Evolutionary conservation across 2,329 filamentous ascomycete genomes (phyloP).

Genomic region (Amylocarpus encephaloides): DNA sequence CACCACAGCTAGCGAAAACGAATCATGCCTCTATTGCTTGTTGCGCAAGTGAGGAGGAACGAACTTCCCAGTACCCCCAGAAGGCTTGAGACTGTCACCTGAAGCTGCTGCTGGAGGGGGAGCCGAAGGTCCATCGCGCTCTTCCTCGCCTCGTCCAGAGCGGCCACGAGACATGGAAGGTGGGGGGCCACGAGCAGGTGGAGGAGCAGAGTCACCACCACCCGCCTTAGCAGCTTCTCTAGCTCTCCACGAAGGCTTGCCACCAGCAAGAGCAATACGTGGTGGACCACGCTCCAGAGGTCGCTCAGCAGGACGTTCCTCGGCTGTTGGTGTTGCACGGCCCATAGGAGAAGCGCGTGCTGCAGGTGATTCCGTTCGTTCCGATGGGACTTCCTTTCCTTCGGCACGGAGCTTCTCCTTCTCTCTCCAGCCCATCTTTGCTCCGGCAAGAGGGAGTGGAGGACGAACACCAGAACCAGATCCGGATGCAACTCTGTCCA

Average conservation of each 20-base stretch:
- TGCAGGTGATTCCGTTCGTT: slow-evolving; percentile 24
- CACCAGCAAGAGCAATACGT: slow-evolving; percentile 47
- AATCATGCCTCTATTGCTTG: slow-evolving; percentile 13
- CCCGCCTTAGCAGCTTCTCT: slow-evolving; percentile 45
- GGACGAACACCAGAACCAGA: slow-evolving; percentile 44
- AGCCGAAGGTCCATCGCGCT: slow-evolving; percentile 35
- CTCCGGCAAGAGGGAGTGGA: slow-evolving; percentile 53
- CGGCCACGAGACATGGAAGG: slow-evolving; percentile 39
- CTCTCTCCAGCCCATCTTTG: slow-evolving; percentile 66
- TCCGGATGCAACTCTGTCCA: slow-evolving; percentile 44
- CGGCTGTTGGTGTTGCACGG: slow-evolving; percentile 32
- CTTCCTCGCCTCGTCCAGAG: slow-evolving; percentile 39
- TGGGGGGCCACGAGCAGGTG: slow-evolving; percentile 23
- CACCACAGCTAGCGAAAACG: not conserved
- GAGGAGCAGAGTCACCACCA: slow-evolving; percentile 20
- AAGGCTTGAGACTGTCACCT: slow-evolving; percentile 44
- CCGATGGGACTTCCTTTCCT: slow-evolving; percentile 27
- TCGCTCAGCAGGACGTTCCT: slow-evolving; percentile 38
- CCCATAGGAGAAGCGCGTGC: slow-evolving; percentile 24
- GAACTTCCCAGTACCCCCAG: slow-evolving; percentile 52
- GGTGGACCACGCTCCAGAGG: slow-evolving; percentile 42
- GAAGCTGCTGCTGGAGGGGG: slow-evolving; percentile 28
- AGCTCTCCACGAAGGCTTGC: slow-evolving; percentile 52
- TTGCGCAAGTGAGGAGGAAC: slow-evolving; percentile 45
- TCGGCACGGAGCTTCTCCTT: slow-evolving; percentile 50